Base-by-base conservation (phyloP, 2,329 filamentous ascomycete genomes). In the Microdochium paspali region DNA sequence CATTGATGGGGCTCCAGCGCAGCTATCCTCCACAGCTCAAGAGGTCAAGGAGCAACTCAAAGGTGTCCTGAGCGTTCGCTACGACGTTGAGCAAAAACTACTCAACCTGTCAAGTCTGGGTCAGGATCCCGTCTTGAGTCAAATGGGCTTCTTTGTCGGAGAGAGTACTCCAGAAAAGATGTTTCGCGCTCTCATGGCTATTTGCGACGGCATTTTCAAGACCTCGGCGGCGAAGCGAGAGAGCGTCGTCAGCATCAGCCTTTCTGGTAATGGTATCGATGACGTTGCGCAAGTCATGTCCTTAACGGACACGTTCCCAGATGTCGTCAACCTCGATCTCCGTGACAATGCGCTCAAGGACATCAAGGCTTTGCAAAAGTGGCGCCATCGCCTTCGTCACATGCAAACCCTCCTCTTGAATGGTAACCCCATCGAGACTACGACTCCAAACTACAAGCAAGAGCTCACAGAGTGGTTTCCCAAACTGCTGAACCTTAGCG, bases 161-260 rank as follows among this genome's bases (percentile, higher is more conserved):
- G 79, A 77, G 49, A 80, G 84, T 3, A 83, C 82, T 1, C 82
- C 86, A 43, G 79, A 85, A 53, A 98, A 96, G 64, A 87, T 95
- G 52, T 96, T 97, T 68, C 87, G 87, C 46, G 91, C 87, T 1
- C 74, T 97, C 51, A 95, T 97, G 87, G 82, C 80, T 50, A 82
- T 96, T 44, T 90, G 87, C 62, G 83, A 94, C 46, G 71, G 80
- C 51, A 77, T 85, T 18, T 95, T 95, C 69, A 82, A 84, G 54
- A 83, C 77, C 2, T 61, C 77, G 12, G 73, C 84, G 50, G 82
- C 85, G 45, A 90, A 90, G 63, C 78, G 82, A 45, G 84, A 90
- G 44, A 84, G 85, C 4, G 84, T 98, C 44, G 72, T 84, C 53
- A 91, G 88, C 59, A 84, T 97, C 57, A 87, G 84, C 31, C 76